These are phyloP conservation scores for Simplicillium aogashimaense DNA, from an alignment of 2,329 filamentous ascomycete genomes.

Conservation along the genomic window DNA sequence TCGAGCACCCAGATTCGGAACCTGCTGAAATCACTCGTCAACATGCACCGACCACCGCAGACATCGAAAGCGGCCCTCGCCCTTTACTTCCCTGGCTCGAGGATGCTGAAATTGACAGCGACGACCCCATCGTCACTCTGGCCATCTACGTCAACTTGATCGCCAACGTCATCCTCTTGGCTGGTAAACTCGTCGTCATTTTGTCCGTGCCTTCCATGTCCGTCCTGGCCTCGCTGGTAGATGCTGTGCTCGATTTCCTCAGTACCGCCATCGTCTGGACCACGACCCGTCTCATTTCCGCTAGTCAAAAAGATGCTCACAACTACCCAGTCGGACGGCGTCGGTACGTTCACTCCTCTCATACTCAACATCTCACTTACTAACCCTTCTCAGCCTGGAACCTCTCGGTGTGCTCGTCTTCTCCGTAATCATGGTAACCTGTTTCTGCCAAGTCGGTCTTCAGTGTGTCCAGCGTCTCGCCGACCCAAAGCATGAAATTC, in stretches of 20 bases:
- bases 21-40: conserved; percentile 31
- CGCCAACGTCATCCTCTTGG: conserved; percentile 67
- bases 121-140: conserved; percentile 67
- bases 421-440: conserved; percentile 78
- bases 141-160: conserved; percentile 81
- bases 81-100: conserved; percentile 58
- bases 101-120: conserved; percentile 62
- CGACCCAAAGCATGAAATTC: conserved; percentile 51
- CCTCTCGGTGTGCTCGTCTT: conserved; percentile 75
- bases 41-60: conserved; percentile 26
- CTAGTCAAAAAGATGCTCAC: conserved; percentile 60
- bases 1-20: conserved; percentile 30
- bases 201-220: conserved; percentile 72
- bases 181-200: conserved; percentile 68
- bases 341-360: conserved; percentile 18
- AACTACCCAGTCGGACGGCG: conserved; percentile 70
- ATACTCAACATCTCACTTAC: neutral
- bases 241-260: conserved; percentile 71
- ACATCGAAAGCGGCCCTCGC: conserved; percentile 18
- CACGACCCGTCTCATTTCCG: conserved; percentile 60
- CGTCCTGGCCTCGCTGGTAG: conserved; percentile 69
- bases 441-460: conserved; percentile 68
- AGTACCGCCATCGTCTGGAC: conserved; percentile 74
- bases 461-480: conserved; percentile 58
- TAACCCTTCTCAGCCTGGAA: conserved; percentile 45